phyloP scores from a whole-genome alignment of 2,329 filamentous ascomycete species.

The Phialemonium atrogriseum region DNA sequence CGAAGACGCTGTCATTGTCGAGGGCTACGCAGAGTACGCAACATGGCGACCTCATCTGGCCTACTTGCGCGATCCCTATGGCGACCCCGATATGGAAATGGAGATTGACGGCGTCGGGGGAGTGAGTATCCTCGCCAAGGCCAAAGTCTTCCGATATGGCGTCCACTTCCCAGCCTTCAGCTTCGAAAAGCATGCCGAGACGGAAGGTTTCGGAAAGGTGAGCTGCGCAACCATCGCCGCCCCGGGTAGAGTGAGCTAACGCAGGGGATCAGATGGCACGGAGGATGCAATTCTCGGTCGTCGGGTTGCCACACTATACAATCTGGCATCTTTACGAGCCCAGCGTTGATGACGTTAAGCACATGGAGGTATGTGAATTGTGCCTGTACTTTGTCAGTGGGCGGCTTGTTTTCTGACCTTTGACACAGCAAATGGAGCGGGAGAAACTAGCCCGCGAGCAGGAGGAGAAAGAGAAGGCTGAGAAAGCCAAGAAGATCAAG shows the following conservation, averaged over 20 bases:
- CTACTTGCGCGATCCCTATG: slow-evolving; percentile 92
- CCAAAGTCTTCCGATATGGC: slow-evolving; percentile 86
- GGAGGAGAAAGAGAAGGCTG: slow-evolving; percentile 67
- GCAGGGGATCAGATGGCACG: slow-evolving; percentile 70
- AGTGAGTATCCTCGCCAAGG: slow-evolving; percentile 95
- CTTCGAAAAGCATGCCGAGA: slow-evolving; percentile 97
- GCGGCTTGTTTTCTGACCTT: too few species aligned
- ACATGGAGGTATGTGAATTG: slow-evolving; percentile 66
- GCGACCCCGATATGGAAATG: slow-evolving; percentile 99
- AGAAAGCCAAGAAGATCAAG: slow-evolving; percentile 69
- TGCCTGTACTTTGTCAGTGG: too few species aligned
- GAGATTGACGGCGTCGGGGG: slow-evolving; percentile 96
- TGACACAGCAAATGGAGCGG: slow-evolving; percentile 80
- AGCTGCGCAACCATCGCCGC: slow-evolving; percentile 9
- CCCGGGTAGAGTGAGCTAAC: slow-evolving; percentile 3
- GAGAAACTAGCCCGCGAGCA: slow-evolving; percentile 73
- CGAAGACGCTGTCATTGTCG: slow-evolving; percentile 96
- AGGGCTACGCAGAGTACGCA: slow-evolving; percentile 97
- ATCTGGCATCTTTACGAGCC: slow-evolving; percentile 99
- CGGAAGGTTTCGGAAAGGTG: slow-evolving; percentile 97
- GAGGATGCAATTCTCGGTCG: slow-evolving; percentile 90
- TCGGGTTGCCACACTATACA: slow-evolving; percentile 93
- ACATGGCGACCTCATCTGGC: slow-evolving; percentile 97
- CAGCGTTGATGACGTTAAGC: slow-evolving; percentile 92
- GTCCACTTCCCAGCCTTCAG: slow-evolving; percentile 98